A percentile compares a stretch with the other conserved stretches of the same genome.
phyloP scores from a whole-genome alignment of 192 early-diverging fungal genomes.

The Jimgerdemannia flammicorona region DNA sequence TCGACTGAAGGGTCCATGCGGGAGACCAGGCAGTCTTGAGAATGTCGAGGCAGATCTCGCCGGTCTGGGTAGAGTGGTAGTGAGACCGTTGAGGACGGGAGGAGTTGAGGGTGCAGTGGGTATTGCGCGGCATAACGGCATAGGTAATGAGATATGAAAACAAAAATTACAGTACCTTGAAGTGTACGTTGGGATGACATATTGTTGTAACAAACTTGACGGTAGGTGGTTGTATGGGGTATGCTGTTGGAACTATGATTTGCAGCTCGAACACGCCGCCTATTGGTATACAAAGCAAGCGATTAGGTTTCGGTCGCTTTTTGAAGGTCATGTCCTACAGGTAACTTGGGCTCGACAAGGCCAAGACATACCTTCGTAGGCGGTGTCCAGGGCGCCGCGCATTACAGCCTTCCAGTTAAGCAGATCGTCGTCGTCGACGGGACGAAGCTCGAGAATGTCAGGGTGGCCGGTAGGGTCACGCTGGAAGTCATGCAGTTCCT shows the following conservation, averaged over 20 bases:
- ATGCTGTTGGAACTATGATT: conserved; percentile 63
- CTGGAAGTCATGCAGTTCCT: conserved; percentile 56
- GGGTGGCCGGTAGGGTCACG: conserved; percentile 43
- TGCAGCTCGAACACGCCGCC: conserved; percentile 68
- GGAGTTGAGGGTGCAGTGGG: background rate
- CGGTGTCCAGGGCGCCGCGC: conserved; percentile 56
- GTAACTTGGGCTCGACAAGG: background rate
- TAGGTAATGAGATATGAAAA: background rate
- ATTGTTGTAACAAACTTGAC: conserved; percentile 73
- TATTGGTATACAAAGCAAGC: conserved; percentile 24
- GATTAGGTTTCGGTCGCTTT: background rate
- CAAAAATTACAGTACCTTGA: conserved; percentile 53
- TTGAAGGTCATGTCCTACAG: background rate
- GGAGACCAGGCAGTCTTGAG: conserved; percentile 94
- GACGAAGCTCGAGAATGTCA: conserved; percentile 56
- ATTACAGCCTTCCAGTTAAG: conserved; percentile 68
- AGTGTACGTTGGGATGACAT: conserved; percentile 94
- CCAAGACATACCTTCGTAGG: conserved; percentile 58
- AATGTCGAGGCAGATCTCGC: conserved; percentile 96
- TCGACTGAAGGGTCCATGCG: conserved; percentile 88
- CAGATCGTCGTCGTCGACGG: conserved; percentile 64
- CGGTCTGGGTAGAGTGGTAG: conserved; percentile 55
- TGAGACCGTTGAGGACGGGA: background rate
- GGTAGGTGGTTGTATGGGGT: conserved; percentile 77
- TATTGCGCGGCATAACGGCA: background rate